Evolutionary conservation across 345 rosid genomes (phyloP), one percentile per base, ranked within the genome.

Genomic region (Rhodamnia argentea): DNA sequence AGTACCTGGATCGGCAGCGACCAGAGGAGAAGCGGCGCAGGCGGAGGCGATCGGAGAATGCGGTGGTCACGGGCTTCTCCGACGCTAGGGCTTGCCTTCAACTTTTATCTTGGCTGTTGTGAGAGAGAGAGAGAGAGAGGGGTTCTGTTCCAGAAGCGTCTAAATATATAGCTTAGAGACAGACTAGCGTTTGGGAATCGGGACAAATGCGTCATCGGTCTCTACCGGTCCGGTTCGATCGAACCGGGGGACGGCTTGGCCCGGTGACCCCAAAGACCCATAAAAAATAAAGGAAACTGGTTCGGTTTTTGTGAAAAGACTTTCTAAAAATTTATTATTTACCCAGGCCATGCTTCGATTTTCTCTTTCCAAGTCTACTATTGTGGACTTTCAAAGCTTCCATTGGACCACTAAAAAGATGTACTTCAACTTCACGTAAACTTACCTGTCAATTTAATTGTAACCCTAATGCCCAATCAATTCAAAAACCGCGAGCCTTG

Each of bases 401-500:
- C 5, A 8, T 22, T 2, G 1, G 23, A 64, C 23, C 76, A 64
- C 23, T 16, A 14, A 15, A 15, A 64, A 3, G 18, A 32, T 20
- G 8, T 18, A 32, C 0, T 27, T 27, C 2, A 0, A 64, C 18
- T 6, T 29, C 23, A 8, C 6, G 13, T 16, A 29, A 64, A 64
- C 40, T 10, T 32, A 64, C 8, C 2, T 4, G 2, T 7, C 44
- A 16, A 9, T 64, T 64, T 64, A 4, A 20, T 64, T 29, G 6
- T 15, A 5, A 62, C 16, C 1, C 5, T 62, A 18, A 62, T 29
- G 0, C 6, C 3, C 0, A 0, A 62, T 29, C 6, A 0, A 29
- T 29, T 32, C 0, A 32, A 7, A 29, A n/a, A n/a, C 0, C 27
- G 7, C 27, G 4, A 60, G 32, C 13, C 70, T 4, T 1, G 0